These are phyloP conservation scores for Xylaria sp. DNA, from an alignment of 2,329 filamentous ascomycete species.

Conservation along the genomic window DNA sequence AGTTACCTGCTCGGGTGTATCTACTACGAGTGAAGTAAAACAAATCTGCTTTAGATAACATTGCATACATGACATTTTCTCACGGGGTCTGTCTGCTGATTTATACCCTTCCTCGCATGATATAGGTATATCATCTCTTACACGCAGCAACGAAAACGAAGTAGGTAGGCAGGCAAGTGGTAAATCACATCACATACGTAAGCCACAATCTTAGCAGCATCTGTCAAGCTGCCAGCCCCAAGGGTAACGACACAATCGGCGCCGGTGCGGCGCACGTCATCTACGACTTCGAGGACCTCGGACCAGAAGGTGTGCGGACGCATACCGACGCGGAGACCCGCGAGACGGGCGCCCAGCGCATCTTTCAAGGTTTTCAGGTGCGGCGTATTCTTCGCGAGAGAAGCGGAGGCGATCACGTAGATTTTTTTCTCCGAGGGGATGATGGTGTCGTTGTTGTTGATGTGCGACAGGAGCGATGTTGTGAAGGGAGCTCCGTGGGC, in stretches of 20 bases:
- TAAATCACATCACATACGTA: slow-evolving; percentile 44
- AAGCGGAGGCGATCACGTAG: slow-evolving; percentile 63
- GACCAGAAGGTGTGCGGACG: slow-evolving; percentile 64
- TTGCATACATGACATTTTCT: background rate
- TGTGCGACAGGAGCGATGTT: slow-evolving; percentile 59
- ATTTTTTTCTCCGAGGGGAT: slow-evolving; percentile 55
- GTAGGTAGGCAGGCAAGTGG: background rate
- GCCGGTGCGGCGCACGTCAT: slow-evolving; percentile 51
- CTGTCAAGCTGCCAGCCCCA: slow-evolving; percentile 65
- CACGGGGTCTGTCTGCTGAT: background rate
- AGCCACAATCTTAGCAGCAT: slow-evolving; percentile 63
- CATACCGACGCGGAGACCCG: slow-evolving; percentile 61
- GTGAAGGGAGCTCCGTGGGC: slow-evolving; percentile 42
- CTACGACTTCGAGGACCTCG: slow-evolving; percentile 60
- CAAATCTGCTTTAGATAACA: background rate
- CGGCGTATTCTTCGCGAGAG: slow-evolving; percentile 59
- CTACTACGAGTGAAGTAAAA: background rate
- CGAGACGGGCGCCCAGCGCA: slow-evolving; percentile 55
- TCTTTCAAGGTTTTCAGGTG: slow-evolving; percentile 54
- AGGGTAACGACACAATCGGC: slow-evolving; percentile 64
- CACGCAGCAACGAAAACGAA: background rate
- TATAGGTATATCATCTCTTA: background rate
- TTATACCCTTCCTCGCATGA: background rate
- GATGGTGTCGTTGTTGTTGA: slow-evolving; percentile 55
- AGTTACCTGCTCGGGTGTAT: background rate